Conservation (phyloP, 345 rosid genomes). For the Ceriops zippeliana region DNA sequence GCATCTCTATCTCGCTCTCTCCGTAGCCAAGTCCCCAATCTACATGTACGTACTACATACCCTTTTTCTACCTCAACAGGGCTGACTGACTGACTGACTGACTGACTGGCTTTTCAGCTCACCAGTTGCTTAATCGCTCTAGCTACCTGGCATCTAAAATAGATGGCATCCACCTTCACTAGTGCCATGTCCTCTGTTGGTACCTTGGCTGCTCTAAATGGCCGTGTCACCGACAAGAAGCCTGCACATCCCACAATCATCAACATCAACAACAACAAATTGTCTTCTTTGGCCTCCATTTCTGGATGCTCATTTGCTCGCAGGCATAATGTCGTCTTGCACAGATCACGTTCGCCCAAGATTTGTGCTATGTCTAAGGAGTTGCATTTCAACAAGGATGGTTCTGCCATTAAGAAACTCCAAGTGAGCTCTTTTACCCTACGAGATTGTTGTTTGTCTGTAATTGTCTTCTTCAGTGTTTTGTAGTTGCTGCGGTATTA, state of each 20-base stretch:
- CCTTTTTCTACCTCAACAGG: background rate
- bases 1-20: too few species aligned
- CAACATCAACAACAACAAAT: constrained; percentile 20
- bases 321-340: constrained; percentile 45
- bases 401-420: constrained; percentile 75
- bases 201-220: constrained; percentile 58
- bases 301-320: constrained; percentile 55
- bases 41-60: too few species aligned
- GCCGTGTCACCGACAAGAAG: constrained; percentile 50
- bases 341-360: constrained; percentile 47
- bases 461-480: background rate
- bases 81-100: background rate
- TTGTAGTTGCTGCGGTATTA: background rate
- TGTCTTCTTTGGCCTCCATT: constrained; percentile 68
- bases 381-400: constrained; percentile 92
- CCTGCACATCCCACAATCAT: constrained; percentile 40
- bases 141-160: background rate
- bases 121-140: background rate
- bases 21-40: too few species aligned
- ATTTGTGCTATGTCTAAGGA: constrained; percentile 81
- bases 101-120: background rate
- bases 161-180: constrained; percentile 77
- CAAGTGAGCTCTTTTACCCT: constrained; percentile 49
- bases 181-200: constrained; percentile 69
- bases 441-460: background rate